Evolutionary conservation across 495 filamentous ascomycete species (phyloP).

Genomic region (Letharia columbiana): DNA sequence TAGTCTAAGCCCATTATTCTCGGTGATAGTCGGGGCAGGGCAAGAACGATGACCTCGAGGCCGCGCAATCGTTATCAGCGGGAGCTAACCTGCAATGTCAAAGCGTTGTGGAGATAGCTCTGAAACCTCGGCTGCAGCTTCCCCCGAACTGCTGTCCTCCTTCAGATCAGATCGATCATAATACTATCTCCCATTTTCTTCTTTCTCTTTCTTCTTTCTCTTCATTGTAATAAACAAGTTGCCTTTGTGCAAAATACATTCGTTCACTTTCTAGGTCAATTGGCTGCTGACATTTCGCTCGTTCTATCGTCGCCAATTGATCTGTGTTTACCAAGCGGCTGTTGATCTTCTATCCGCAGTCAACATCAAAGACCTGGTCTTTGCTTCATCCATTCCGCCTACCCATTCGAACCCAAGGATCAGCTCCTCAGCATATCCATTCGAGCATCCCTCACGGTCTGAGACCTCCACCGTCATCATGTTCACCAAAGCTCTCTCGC

Average conservation of each 20-base stretch:
- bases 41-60: neutral
- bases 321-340: conserved; percentile 2
- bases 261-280: neutral
- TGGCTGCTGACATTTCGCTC: conserved; percentile 4
- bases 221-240: neutral
- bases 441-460: neutral
- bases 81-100: neutral
- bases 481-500: conserved; percentile 11
- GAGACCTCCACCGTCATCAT: conserved; percentile 4
- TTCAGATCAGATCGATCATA: neutral
- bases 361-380: neutral
- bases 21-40: neutral
- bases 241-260: neutral
- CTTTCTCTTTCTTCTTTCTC: neutral
- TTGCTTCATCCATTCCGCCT: neutral
- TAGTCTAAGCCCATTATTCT: neutral
- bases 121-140: conserved; percentile 1
- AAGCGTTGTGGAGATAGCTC: conserved; percentile 1
- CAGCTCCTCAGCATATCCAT: neutral
- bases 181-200: neutral
- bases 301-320: conserved; percentile 1
- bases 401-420: neutral
- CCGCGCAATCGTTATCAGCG: conserved; percentile 3
- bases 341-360: conserved; percentile 3
- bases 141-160: neutral